phyloP scores from a whole-genome alignment of 331 rosid species.

The Dryas integrifolia region DNA sequence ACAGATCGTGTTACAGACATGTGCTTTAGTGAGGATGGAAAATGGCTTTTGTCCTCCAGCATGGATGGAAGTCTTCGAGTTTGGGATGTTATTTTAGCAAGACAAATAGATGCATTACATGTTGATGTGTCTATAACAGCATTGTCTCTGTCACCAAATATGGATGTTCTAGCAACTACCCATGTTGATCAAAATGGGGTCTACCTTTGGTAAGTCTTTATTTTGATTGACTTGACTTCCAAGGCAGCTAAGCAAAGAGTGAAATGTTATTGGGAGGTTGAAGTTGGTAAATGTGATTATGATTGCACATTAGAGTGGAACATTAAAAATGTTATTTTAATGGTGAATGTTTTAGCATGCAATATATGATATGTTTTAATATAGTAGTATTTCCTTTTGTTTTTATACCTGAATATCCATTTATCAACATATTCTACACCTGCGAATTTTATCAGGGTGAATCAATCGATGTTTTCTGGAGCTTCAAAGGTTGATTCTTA shows the following conservation, averaged over 20 bases:
- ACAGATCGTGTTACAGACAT: slow-evolving; percentile 87
- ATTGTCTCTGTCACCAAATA: slow-evolving; percentile 81
- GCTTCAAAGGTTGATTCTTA: slow-evolving; percentile 58
- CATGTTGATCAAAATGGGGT: slow-evolving; percentile 94
- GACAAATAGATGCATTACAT: slow-evolving; percentile 80
- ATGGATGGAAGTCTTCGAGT: slow-evolving; percentile 96
- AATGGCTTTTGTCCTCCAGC: slow-evolving; percentile 92
- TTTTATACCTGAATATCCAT: neutral
- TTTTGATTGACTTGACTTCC: slow-evolving; percentile 9
- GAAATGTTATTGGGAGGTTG: neutral
- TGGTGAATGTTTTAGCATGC: neutral
- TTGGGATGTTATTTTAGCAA: slow-evolving; percentile 88
- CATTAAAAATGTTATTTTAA: neutral
- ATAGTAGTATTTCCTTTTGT: neutral
- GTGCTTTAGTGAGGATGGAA: slow-evolving; percentile 98
- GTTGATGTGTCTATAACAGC: slow-evolving; percentile 80
- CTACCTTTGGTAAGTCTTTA: slow-evolving; percentile 72
- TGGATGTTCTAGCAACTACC: slow-evolving; percentile 85
- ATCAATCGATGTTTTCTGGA: slow-evolving; percentile 72
- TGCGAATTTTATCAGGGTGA: slow-evolving; percentile 62
- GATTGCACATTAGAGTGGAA: neutral
- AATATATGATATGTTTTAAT: neutral
- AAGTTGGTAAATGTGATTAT: neutral
- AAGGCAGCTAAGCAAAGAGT: slow-evolving; percentile 4
- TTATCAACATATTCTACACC: neutral